Evolutionary conservation across 169 alveolate genomes (phyloP).

Genomic region (Plasmodium blacklocki): DNA sequence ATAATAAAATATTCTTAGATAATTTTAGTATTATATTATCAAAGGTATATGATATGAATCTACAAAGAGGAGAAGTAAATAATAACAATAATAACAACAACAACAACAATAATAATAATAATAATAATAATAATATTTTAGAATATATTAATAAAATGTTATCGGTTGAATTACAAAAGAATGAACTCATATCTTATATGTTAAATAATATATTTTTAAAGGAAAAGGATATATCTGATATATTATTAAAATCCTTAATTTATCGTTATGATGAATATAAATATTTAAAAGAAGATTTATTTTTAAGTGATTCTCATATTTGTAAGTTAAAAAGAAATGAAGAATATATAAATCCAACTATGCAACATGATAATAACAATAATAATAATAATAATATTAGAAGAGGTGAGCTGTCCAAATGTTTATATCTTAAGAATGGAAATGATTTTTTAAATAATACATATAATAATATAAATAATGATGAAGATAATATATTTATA

Average conservation of each 20-base stretch:
- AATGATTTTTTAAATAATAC: too few relatives aligned
- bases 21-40: conserved; percentile 12
- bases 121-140: background rate
- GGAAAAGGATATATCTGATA: conserved; percentile 9
- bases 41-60: too few relatives aligned
- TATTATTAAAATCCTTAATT: conserved; percentile 18
- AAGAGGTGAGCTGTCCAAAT: too few relatives aligned
- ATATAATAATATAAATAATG: background rate
- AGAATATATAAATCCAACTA: too few relatives aligned
- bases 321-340: too few relatives aligned
- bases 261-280: conserved; percentile 41
- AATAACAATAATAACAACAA: background rate
- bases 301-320: too few relatives aligned
- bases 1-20: conserved; percentile 1
- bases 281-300: background rate
- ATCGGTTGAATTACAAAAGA: conserved; percentile 25
- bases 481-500: conserved; percentile 16
- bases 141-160: conserved; percentile 27
- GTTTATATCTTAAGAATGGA: too few relatives aligned
- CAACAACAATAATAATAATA: conserved; percentile 4
- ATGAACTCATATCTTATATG: conserved; percentile 24
- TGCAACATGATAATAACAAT: too few relatives aligned
- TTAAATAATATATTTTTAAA: conserved; percentile 43
- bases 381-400: too few relatives aligned
- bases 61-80: too few relatives aligned